Base-by-base conservation (phyloP, 2,329 filamentous ascomycete species). In the Ascochyta koolunga region DNA sequence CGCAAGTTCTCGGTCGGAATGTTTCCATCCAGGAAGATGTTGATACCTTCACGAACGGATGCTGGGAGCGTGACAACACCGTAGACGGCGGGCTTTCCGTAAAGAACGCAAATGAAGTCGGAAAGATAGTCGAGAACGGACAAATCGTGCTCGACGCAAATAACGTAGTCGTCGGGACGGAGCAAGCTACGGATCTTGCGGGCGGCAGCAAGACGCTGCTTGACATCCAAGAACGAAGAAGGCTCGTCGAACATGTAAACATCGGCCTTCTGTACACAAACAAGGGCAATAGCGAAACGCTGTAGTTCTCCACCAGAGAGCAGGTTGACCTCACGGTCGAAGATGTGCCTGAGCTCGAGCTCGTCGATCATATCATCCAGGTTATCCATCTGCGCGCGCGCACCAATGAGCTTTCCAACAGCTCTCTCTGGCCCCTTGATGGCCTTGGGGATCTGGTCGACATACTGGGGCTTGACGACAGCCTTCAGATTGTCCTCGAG, bases 211-310 rank as follows among this genome's bases (percentile, higher is more conserved):
- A 99, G 82, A 88, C 95, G 90, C 80, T 99, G 95, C 85, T 98
- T 98, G 74, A 99, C 95, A 89, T 99, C 96, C 54, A 99, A 86
- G 78, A 97, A 99, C 32, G 95, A 99, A 35, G 93, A 98, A 16
- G 96, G 96, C 81, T 99, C 95, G 77, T 99, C 95, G 71, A 99
- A 99, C 95, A 99, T 98, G 83, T 99, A 99, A 80, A 76, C 73
- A 76, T 99, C 95, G 65, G 93, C 93, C 70, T 96, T 87, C 76
- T 98, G 93, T 19, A 98, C 93, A 70, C 93, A 96, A 60, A 96
- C 92, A 45, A 93, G 90, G 70, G 90, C 95, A 67, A 99, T 97
- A 68, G 95, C 95, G 70, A 99, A 99, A 78, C 95, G 89, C 79
- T 99, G 95, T 72, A 99, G 84, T 79, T 99, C 96, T 83, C 95